Evolutionary conservation across 495 filamentous ascomycete genomes (phyloP), one percentile per base, ranked within the genome.

Genomic region (Pyronema omphalodes): DNA sequence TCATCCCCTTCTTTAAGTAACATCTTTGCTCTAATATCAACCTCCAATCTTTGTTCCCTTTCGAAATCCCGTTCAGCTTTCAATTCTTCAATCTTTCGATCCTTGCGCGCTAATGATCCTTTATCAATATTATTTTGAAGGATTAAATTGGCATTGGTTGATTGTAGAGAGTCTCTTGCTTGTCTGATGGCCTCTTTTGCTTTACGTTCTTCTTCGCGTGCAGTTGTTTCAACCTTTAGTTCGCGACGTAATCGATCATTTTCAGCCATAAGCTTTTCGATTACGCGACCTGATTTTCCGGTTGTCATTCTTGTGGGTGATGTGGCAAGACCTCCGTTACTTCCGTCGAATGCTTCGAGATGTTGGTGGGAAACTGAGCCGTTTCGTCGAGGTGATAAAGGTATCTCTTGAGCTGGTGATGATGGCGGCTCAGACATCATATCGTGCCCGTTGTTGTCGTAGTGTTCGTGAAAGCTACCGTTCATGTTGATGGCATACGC

Each of bases 261-360:
- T 58, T 95, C 88, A 37, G 81, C 83, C 69, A 91, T 86, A 36
- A 95, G 67, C 52, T 79, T 78, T 65, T 94, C 87, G 61, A 95
- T 94, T 11, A 95, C 88, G 11, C 88, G 78, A n/a, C 88, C 87
- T 1, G 84, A 91, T 69, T 94, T 94, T 54, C 88, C 88, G 0
- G 59, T 55, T 37, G 57, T 56, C 44, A 56, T 67, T 74, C 78
- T 17, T 67, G 58, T 60, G 59, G 59, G 43, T 17, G 52, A 47
- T 51, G 53, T 40, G 40, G 23, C 40, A 19, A 53, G 29, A 29
- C 37, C 33, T 35, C 15, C 35, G 36, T n/a, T 8, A 37, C 53
- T 35, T 18, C 5, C 46, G 40, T 57, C 37, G 19, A 29, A 29
- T 29, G 23, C 23, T 29, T 29, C 23, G 23, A 34, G 56, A 39